phyloP scores from a whole-genome alignment of 2,329 filamentous ascomycete genomes.

The Cladosporium sp. region DNA sequence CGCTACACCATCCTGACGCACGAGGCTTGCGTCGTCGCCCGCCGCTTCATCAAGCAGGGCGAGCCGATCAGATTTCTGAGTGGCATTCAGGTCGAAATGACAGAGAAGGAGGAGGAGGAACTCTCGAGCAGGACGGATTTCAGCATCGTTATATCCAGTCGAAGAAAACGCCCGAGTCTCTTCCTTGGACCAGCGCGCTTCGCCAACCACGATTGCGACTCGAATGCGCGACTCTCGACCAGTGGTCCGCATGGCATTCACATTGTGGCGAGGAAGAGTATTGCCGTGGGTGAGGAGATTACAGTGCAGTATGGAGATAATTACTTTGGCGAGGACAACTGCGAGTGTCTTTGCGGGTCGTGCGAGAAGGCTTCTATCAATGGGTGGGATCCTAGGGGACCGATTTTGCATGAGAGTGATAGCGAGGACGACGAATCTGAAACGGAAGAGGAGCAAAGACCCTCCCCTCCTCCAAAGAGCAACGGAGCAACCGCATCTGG shows the following conservation, averaged over 20 bases:
- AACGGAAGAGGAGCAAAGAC: slow-evolving; percentile 24
- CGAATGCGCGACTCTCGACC: slow-evolving; percentile 84
- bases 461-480: neutral
- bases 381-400: slow-evolving; percentile 65
- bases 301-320: slow-evolving; percentile 94
- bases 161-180: slow-evolving; percentile 83
- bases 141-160: slow-evolving; percentile 90
- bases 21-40: slow-evolving; percentile 82
- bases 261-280: slow-evolving; percentile 78
- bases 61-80: slow-evolving; percentile 87
- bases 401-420: slow-evolving; percentile 29
- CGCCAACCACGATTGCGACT: slow-evolving; percentile 93
- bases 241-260: slow-evolving; percentile 83
- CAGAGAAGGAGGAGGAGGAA: slow-evolving; percentile 81
- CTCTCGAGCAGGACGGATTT: slow-evolving; percentile 90
- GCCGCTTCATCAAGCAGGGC: slow-evolving; percentile 72
- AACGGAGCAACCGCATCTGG: neutral
- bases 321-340: slow-evolving; percentile 93
- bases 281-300: slow-evolving; percentile 86
- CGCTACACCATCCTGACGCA: slow-evolving; percentile 89
- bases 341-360: slow-evolving; percentile 86
- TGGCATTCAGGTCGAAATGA: slow-evolving; percentile 89
- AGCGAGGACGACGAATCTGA: slow-evolving; percentile 34
- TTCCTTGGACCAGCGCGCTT: slow-evolving; percentile 96
- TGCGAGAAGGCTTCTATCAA: slow-evolving; percentile 75